Evolutionary conservation across 148 eudicot genomes (phyloP).

Genomic region (Diospyros lotus): DNA sequence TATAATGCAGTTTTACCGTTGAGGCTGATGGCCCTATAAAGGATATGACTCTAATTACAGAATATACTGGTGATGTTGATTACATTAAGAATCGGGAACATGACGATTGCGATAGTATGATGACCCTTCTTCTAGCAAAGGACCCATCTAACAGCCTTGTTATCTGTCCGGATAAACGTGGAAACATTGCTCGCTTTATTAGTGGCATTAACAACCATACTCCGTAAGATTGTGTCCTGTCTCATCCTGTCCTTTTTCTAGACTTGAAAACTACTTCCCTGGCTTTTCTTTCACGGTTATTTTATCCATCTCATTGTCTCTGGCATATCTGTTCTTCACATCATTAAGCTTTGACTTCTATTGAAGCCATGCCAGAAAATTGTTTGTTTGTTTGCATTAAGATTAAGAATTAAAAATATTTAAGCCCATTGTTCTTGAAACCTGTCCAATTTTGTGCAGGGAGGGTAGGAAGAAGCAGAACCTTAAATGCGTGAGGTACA

Average conservation of each 20-base stretch:
- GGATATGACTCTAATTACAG: constrained; percentile 76
- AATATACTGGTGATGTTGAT: constrained; percentile 91
- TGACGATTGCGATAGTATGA: constrained; percentile 91
- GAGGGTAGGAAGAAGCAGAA: constrained; percentile 80
- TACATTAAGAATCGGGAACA: constrained; percentile 70
- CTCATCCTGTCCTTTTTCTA: constrained; percentile 2
- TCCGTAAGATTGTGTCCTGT: constrained; percentile 44
- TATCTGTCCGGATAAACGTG: constrained; percentile 88
- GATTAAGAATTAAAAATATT: background rate
- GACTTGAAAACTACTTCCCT: constrained; percentile 6
- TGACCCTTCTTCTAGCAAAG: constrained; percentile 83
- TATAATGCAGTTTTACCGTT: constrained; percentile 64
- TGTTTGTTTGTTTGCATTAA: background rate
- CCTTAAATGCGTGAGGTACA: constrained; percentile 80
- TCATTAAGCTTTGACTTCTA: background rate
- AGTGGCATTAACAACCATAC: constrained; percentile 90
- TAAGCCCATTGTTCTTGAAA: constrained; percentile 14
- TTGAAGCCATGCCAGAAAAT: background rate
- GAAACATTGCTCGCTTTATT: constrained; percentile 88
- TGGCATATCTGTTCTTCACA: background rate
- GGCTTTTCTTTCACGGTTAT: background rate
- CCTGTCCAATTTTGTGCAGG: constrained; percentile 43
- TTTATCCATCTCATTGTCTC: background rate
- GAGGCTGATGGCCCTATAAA: constrained; percentile 81
- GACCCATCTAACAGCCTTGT: constrained; percentile 63